A percentile compares a stretch with the other conserved stretches of the same genome.
These are phyloP conservation scores for Ascodesmis nigricans DNA, from an alignment of 495 filamentous ascomycete species.

Conservation along the genomic window DNA sequence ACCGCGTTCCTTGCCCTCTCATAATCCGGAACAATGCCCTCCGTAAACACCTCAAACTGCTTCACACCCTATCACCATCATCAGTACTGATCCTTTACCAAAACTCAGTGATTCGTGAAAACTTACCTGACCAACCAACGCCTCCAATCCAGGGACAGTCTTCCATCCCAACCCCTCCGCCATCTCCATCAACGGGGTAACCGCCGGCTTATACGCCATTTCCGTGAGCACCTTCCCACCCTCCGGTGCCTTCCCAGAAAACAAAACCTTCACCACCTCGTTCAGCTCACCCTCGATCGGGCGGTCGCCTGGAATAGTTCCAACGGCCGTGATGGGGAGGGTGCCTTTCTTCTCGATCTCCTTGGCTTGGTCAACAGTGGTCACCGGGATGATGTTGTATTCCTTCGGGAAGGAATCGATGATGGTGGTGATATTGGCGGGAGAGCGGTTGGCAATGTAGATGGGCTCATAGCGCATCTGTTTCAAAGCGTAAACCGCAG, in stretches of 20 bases:
- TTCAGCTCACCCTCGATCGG: conserved; percentile 52
- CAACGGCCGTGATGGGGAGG: conserved; percentile 62
- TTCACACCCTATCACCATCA: conserved; percentile 9
- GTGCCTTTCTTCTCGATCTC: conserved; percentile 26
- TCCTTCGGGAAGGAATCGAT: conserved; percentile 47
- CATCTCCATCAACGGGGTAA: conserved; percentile 68
- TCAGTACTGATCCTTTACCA: conserved; percentile 1
- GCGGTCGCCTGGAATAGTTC: conserved; percentile 74
- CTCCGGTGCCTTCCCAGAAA: conserved; percentile 28
- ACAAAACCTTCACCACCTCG: conserved; percentile 39
- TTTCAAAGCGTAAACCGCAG: conserved; percentile 74
- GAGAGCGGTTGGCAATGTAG: conserved; percentile 64
- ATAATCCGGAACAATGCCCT: conserved; percentile 17
- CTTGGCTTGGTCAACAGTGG: conserved; percentile 28
- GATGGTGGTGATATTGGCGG: conserved; percentile 41
- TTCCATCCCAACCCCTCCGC: conserved; percentile 66
- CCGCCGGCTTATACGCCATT: conserved; percentile 85
- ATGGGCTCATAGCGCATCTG: conserved; percentile 64
- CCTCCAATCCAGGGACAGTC: conserved; percentile 72
- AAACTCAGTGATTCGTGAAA: conserved; percentile 31
- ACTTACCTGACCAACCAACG: conserved; percentile 74
- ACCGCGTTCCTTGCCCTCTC: conserved; percentile 14
- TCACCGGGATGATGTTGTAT: conserved; percentile 50
- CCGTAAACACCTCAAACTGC: conserved; percentile 21
- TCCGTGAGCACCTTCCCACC: conserved; percentile 48